Conservation (phyloP, 495 filamentous ascomycete genomes). For the Corynascus novoguineensis region DNA sequence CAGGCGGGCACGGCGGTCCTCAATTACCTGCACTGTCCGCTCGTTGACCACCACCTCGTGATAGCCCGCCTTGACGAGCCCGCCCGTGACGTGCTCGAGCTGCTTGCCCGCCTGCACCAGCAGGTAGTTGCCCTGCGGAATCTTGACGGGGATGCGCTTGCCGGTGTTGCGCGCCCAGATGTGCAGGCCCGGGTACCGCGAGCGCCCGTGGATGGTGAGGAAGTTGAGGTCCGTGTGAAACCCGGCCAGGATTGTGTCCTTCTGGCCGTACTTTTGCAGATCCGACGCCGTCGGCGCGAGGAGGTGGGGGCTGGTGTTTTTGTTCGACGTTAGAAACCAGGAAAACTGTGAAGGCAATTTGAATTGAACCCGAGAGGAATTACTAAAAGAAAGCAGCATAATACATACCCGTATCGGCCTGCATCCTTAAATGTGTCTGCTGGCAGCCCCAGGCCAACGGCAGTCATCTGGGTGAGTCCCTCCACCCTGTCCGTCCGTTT, state of each 20-base stretch:
- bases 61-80: constrained; percentile 48
- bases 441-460: constrained; percentile 43
- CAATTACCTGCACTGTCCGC: constrained; percentile 34
- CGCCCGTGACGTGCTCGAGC: constrained; percentile 48
- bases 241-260: constrained; percentile 48
- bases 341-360: too few species aligned
- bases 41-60: constrained; percentile 51
- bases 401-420: constrained; percentile 45
- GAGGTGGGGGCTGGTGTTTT: constrained; percentile 39
- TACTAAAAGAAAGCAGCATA: too few species aligned
- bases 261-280: constrained; percentile 41
- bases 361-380: too few species aligned
- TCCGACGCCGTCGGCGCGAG: constrained; percentile 48
- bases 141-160: constrained; percentile 44
- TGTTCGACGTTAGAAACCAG: background rate
- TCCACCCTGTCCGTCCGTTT: constrained; percentile 33
- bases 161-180: constrained; percentile 52
- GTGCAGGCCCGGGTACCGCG: constrained; percentile 48
- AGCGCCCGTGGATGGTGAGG: constrained; percentile 51
- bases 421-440: constrained; percentile 41
- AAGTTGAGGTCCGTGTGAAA: constrained; percentile 53
- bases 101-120: constrained; percentile 51
- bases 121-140: constrained; percentile 43
- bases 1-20: constrained; percentile 26
- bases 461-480: constrained; percentile 44